Percentiles rank a stretch among this genome's conserved stretches.
These are phyloP conservation scores for Pinus tabuliformis DNA, from an alignment of 75 land plant species.

Conservation along the genomic window DNA sequence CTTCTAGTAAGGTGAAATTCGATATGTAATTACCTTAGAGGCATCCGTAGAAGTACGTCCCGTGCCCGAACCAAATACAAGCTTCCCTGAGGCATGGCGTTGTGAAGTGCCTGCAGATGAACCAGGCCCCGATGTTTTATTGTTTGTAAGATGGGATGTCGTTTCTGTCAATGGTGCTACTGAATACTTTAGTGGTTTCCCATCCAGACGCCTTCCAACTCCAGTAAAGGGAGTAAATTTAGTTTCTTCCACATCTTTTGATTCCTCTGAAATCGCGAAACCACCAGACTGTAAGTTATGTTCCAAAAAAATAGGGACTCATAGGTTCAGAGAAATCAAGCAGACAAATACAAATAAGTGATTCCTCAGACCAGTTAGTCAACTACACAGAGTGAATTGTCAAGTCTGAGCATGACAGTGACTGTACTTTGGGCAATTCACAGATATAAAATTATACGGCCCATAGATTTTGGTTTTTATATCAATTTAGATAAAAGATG, in stretches of 20 bases:
- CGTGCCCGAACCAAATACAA: slow-evolving; percentile 77
- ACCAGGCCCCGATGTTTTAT: slow-evolving; percentile 6
- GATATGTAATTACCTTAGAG: slow-evolving; percentile 36
- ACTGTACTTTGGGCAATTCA: no score
- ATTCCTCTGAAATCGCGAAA: slow-evolving; percentile 33
- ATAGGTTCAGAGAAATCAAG: no score
- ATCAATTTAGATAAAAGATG: no score
- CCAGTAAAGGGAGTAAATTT: slow-evolving; percentile 79
- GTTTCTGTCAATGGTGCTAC: not conserved
- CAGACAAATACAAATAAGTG: no score
- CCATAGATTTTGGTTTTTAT: no score
- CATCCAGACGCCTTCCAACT: slow-evolving; percentile 76
- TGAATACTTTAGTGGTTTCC: slow-evolving; percentile 30
- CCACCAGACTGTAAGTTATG: not conserved
- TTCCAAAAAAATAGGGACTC: no score
- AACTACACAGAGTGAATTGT: no score
- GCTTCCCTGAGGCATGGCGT: slow-evolving; percentile 58
- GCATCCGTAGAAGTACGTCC: slow-evolving; percentile 33
- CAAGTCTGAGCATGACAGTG: no score
- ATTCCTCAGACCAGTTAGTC: no score
- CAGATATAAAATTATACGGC: no score
- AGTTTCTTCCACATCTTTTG: slow-evolving; percentile 37
- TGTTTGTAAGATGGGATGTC: slow-evolving; percentile 9
- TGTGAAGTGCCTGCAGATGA: slow-evolving; percentile 15
- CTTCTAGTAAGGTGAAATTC: not conserved